Conservation (phyloP, 148 eudicot genomes). For the Persicaria tinctoria region DNA sequence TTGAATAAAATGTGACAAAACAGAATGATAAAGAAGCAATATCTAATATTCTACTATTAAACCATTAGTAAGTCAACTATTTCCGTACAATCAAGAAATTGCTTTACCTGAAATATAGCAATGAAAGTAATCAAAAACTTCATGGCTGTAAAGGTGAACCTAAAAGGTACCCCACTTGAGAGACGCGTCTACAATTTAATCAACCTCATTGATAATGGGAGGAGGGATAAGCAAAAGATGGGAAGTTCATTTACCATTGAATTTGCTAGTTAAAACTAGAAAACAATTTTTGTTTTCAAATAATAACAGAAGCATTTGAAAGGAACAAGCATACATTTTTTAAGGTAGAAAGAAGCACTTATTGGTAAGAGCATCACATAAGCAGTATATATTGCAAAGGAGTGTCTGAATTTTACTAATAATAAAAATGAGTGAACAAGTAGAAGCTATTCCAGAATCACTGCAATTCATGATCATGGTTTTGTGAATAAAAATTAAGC, state of each 20-base stretch:
- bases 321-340: background rate
- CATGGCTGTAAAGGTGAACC: background rate
- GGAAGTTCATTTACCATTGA: background rate
- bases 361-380: background rate
- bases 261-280: background rate
- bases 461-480: background rate
- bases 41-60: background rate
- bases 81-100: background rate
- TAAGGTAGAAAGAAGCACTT: background rate
- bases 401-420: background rate
- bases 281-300: background rate
- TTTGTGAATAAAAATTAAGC: background rate
- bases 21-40: background rate
- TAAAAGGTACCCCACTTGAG: background rate
- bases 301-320: background rate
- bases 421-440: background rate
- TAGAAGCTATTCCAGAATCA: background rate
- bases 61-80: background rate
- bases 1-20: slow-evolving; percentile 2
- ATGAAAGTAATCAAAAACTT: background rate
- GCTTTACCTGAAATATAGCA: background rate
- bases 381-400: background rate
- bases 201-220: background rate
- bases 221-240: background rate
- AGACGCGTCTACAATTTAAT: background rate